These are phyloP conservation scores for Claviceps lovelessii DNA, from an alignment of 2,329 filamentous ascomycete species.

Conservation along the genomic window DNA sequence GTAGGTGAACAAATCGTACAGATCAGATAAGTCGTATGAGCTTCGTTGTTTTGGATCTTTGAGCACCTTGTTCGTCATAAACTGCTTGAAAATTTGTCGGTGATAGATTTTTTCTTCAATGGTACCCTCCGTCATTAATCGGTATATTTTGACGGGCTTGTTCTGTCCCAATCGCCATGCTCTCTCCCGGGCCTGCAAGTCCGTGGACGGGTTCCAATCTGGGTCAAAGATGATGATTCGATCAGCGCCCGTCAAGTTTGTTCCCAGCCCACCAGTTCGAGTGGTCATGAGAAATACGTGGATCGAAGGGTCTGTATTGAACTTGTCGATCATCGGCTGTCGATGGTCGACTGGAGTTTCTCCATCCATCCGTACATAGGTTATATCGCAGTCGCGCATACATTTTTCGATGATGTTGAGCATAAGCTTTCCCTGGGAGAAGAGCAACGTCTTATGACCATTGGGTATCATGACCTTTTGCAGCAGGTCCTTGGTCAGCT, in stretches of 20 bases:
- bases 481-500: conserved; percentile 76
- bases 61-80: conserved; percentile 89
- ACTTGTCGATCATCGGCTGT: conserved; percentile 82
- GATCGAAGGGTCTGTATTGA: conserved; percentile 67
- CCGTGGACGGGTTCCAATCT: conserved; percentile 96
- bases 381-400: conserved; percentile 53
- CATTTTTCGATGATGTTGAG: conserved; percentile 84
- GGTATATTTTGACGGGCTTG: conserved; percentile 86
- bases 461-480: conserved; percentile 71
- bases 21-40: conserved; percentile 74
- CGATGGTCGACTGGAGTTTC: conserved; percentile 75
- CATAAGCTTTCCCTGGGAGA: conserved; percentile 90
- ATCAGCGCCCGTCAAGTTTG: conserved; percentile 89
- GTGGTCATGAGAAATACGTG: conserved; percentile 90
- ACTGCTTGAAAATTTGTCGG: conserved; percentile 96
- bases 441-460: conserved; percentile 85
- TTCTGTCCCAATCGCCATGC: conserved; percentile 95
- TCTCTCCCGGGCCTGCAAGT: conserved; percentile 85
- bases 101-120: conserved; percentile 99
- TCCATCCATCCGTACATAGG: conserved; percentile 85
- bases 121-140: conserved; percentile 93
- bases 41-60: conserved; percentile 88
- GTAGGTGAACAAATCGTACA: conserved; percentile 79
- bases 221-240: conserved; percentile 97
- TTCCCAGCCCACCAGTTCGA: conserved; percentile 83